A percentile compares a stretch with the other conserved stretches of the same genome.
Conservation (phyloP, 805 yeast species). For the Barnettozyma populi region DNA sequence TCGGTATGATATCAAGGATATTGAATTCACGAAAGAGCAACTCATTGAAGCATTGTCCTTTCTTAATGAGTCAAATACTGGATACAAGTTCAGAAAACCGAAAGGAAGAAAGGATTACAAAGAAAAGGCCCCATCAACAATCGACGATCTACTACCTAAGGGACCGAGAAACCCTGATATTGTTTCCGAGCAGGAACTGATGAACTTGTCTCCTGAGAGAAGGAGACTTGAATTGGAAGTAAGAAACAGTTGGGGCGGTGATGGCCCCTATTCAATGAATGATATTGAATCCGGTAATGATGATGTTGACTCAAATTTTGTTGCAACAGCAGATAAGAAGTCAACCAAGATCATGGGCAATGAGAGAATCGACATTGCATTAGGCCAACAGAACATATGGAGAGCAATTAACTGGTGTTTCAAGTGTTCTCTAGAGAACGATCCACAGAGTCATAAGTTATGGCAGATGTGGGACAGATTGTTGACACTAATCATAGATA, state of each 20-base stretch:
- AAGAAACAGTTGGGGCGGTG: not conserved
- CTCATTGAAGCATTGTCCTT: constrained; percentile 12
- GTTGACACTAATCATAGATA: constrained; percentile 15
- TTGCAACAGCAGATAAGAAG: constrained; percentile 13
- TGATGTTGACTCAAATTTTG: constrained; percentile 5
- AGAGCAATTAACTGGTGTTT: constrained; percentile 27
- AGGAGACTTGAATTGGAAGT: constrained; percentile 12
- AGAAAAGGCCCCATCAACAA: constrained; percentile 5
- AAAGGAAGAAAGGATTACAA: constrained; percentile 11
- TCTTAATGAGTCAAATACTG: not conserved
- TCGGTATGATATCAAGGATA: constrained; percentile 10
- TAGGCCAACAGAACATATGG: constrained; percentile 22
- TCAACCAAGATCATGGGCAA: constrained; percentile 21
- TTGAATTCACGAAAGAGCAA: constrained; percentile 11
- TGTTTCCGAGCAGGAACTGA: not conserved
- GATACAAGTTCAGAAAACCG: constrained; percentile 10
- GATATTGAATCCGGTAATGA: constrained; percentile 5
- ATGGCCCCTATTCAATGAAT: not conserved
- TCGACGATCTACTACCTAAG: not conserved
- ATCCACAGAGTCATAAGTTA: constrained; percentile 8
- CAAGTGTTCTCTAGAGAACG: constrained; percentile 19
- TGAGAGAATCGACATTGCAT: constrained; percentile 22
- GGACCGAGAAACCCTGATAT: not conserved
- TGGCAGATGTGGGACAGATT: constrained; percentile 23
- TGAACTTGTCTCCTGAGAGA: constrained; percentile 22